Conservation (phyloP, 129 eudicot genomes). For the Pseudognaphalium luteoalbum region DNA sequence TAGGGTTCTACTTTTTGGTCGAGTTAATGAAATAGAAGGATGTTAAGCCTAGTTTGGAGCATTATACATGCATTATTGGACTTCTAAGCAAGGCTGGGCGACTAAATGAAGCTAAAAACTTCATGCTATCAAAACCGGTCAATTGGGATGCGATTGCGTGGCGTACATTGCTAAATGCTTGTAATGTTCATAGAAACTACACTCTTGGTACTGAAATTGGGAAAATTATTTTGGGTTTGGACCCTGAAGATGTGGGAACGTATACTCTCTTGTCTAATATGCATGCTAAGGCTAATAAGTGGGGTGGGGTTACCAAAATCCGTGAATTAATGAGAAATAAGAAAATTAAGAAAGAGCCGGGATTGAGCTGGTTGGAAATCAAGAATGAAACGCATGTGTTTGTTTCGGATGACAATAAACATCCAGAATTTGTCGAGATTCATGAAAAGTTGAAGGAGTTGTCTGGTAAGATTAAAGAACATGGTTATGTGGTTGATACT, state of each 20-base stretch:
- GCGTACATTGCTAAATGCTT: slow-evolving; percentile 68
- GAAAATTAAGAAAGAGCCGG: slow-evolving; percentile 32
- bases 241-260: slow-evolving; percentile 63
- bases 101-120: slow-evolving; percentile 51
- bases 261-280: slow-evolving; percentile 56
- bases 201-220: slow-evolving; percentile 54
- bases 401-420: slow-evolving; percentile 48
- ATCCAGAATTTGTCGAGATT: slow-evolving; percentile 53
- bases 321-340: slow-evolving; percentile 21
- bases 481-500: slow-evolving; percentile 58
- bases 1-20: slow-evolving; percentile 55
- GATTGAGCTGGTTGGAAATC: slow-evolving; percentile 31
- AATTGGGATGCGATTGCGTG: slow-evolving; percentile 67
- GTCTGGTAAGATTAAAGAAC: slow-evolving; percentile 39
- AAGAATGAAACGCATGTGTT: slow-evolving; percentile 34
- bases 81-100: slow-evolving; percentile 60
- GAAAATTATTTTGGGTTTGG: slow-evolving; percentile 39
- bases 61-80: slow-evolving; percentile 63
- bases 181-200: slow-evolving; percentile 58
- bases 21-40: slow-evolving; percentile 46
- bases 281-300: slow-evolving; percentile 53
- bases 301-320: slow-evolving; percentile 22
- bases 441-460: slow-evolving; percentile 56
- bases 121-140: slow-evolving; percentile 44
- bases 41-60: slow-evolving; percentile 63